These are phyloP conservation scores for Picea abies DNA, from an alignment of 83 land plant species.

Conservation along the genomic window DNA sequence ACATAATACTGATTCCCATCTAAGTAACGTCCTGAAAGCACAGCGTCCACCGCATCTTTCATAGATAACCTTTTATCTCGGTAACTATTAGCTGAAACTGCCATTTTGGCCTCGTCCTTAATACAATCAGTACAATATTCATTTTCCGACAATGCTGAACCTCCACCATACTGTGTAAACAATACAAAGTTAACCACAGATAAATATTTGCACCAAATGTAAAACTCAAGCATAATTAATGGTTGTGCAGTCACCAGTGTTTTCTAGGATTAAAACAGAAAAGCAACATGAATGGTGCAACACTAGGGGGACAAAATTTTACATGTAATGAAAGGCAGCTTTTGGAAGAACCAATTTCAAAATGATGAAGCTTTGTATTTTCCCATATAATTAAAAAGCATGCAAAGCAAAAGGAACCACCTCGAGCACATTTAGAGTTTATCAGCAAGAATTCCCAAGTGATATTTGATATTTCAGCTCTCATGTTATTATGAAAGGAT, in stretches of 20 bases:
- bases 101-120: conserved; percentile 57
- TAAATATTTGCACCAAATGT: background rate
- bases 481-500: background rate
- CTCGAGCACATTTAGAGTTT: background rate
- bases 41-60: conserved; percentile 67
- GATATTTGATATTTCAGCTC: background rate
- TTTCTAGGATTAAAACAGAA: background rate
- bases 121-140: conserved; percentile 81
- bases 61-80: conserved; percentile 64
- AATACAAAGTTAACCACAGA: background rate
- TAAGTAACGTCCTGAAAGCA: conserved; percentile 45
- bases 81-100: conserved; percentile 70
- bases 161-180: conserved; percentile 75
- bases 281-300: no score
- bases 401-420: background rate
- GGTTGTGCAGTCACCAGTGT: background rate
- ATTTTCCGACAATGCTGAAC: conserved; percentile 60
- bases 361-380: background rate
- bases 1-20: conserved; percentile 68
- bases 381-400: background rate
- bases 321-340: background rate
- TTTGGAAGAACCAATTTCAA: background rate
- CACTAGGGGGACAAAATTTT: background rate
- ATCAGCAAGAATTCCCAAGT: background rate
- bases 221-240: background rate